phyloP scores from a whole-genome alignment of 345 rosid species.

The Microthlaspi erraticum region DNA sequence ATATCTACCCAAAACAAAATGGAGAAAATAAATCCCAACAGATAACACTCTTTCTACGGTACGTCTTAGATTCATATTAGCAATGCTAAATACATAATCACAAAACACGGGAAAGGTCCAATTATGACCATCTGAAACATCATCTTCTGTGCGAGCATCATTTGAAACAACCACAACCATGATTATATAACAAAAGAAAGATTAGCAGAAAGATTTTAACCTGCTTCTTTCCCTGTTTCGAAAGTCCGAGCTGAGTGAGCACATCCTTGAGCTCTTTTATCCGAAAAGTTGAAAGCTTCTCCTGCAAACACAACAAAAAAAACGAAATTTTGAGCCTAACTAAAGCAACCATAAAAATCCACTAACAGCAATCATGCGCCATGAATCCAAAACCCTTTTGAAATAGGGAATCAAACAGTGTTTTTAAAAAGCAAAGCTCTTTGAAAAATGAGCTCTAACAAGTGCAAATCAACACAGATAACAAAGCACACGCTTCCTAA shows the following conservation, averaged over 20 bases:
- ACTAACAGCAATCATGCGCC: conserved; percentile 1
- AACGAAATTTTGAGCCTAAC: conserved; percentile 14
- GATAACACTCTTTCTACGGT: neutral
- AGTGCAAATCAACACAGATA: conserved; percentile 16
- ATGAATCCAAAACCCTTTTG: neutral
- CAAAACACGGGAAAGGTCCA: conserved; percentile 7
- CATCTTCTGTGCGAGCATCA: neutral
- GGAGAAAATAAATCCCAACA: neutral
- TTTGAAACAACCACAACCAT: conserved; percentile 5
- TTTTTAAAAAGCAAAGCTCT: neutral
- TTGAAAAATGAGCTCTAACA: conserved; percentile 5
- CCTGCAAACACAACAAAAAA: conserved; percentile 51
- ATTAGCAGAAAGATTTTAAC: conserved; percentile 44
- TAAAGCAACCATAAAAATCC: conserved; percentile 9
- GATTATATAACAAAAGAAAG: conserved; percentile 11
- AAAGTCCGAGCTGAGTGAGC: conserved; percentile 81
- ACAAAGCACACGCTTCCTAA: neutral
- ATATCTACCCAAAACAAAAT: conserved; percentile 11
- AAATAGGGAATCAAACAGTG: neutral
- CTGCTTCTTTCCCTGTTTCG: conserved; percentile 99
- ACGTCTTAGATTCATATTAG: neutral
- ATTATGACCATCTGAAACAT: conserved; percentile 11
- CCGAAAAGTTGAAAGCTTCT: conserved; percentile 79
- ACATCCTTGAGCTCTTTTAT: conserved; percentile 98
- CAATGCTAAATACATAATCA: neutral